A percentile compares a stretch with the other conserved stretches of the same genome.
Evolutionary conservation across 176 grass and related monocot genomes (phyloP).

Genomic region (Cenchrus fungigraminus): DNA sequence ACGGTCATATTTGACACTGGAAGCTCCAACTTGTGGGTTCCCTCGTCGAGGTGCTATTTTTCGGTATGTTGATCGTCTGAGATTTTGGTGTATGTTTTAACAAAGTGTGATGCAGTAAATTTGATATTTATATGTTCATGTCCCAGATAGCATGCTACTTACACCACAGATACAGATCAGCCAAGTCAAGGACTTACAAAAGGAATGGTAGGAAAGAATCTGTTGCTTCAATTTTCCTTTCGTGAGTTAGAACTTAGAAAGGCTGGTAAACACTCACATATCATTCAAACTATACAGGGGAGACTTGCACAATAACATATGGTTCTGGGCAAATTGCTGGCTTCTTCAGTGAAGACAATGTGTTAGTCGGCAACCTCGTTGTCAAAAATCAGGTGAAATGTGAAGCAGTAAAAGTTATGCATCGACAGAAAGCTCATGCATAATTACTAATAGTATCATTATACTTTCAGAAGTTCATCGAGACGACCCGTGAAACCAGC

Average conservation of each 20-base stretch:
- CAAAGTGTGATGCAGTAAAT: not conserved
- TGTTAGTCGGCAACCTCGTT: constrained; percentile 71
- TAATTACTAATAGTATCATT: not conserved
- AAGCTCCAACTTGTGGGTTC: constrained; percentile 84
- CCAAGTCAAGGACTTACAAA: constrained; percentile 63
- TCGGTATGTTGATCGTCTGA: constrained; percentile 47
- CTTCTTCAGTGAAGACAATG: constrained; percentile 92
- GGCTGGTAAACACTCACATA: not conserved
- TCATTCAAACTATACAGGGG: constrained; percentile 50
- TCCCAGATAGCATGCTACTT: constrained; percentile 77
- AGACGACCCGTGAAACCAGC: constrained; percentile 83
- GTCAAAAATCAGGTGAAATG: constrained; percentile 71
- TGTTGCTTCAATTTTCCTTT: not conserved
- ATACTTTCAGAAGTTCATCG: constrained; percentile 80
- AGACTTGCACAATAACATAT: constrained; percentile 87
- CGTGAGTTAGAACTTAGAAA: too few relatives aligned
- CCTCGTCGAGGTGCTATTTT: constrained; percentile 73
- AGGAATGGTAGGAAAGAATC: constrained; percentile 56
- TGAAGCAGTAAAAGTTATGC: not conserved
- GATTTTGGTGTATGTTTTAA: not conserved
- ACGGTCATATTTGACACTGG: constrained; percentile 84
- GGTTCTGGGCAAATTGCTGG: constrained; percentile 90
- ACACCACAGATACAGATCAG: constrained; percentile 63
- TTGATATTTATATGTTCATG: constrained; percentile 21
- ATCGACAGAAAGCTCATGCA: constrained; percentile 5